phyloP scores from a whole-genome alignment of 371 early-diverging fungal genomes.

The Fennellomyces sp. region DNA sequence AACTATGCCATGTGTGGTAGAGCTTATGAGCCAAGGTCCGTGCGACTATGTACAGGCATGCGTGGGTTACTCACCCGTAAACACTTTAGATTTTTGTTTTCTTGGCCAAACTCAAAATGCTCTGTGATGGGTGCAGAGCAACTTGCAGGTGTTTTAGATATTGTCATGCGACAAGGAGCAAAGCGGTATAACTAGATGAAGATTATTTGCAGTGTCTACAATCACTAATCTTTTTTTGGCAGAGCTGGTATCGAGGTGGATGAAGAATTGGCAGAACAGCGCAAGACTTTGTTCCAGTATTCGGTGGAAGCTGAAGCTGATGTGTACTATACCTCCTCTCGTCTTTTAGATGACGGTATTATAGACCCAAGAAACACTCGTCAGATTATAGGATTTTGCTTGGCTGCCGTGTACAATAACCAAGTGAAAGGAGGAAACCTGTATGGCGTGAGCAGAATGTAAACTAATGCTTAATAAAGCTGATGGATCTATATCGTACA shows the following conservation, averaged over 20 bases:
- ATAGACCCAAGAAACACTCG: conserved; percentile 75
- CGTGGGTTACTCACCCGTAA: not conserved
- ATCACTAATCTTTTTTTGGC: not conserved
- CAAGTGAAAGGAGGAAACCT: conserved; percentile 68
- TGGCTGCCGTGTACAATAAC: conserved; percentile 61
- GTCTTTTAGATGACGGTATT: conserved; percentile 70
- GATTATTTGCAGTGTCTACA: not conserved
- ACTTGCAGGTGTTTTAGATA: conserved; percentile 72
- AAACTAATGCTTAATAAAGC: too few species aligned
- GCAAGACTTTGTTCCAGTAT: conserved; percentile 62
- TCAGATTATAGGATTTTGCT: conserved; percentile 62
- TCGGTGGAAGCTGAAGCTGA: conserved; percentile 73
- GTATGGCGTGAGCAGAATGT: conserved; percentile 77
- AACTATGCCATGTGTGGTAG: conserved; percentile 84
- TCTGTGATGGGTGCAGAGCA: conserved; percentile 83
- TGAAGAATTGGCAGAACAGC: conserved; percentile 60
- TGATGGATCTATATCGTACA: too few species aligned
- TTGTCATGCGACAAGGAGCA: conserved; percentile 73
- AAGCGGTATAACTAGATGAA: conserved; percentile 40
- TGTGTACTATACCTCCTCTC: conserved; percentile 73
- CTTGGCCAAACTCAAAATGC: conserved; percentile 79
- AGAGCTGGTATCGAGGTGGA: conserved; percentile 57
- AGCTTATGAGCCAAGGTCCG: conserved; percentile 68
- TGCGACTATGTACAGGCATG: not conserved
- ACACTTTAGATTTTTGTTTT: conserved; percentile 65